Evolutionary conservation across 1,139 yeast genomes (phyloP).

Genomic region (Pichia sp.): DNA sequence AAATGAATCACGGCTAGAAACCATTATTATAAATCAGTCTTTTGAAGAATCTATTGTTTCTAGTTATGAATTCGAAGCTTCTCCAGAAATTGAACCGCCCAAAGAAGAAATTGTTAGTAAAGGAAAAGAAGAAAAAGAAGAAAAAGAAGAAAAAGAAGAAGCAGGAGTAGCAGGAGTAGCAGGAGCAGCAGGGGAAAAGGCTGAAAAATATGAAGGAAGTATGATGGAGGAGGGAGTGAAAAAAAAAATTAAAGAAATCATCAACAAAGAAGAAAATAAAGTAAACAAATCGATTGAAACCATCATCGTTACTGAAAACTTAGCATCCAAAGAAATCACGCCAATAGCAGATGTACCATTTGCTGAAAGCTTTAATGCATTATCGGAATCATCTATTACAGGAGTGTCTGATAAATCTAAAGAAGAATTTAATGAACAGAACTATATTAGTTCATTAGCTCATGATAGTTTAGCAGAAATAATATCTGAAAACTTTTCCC

Average conservation of each 20-base stretch:
- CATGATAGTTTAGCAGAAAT: slow-evolving; percentile 15
- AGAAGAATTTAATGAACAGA: slow-evolving; percentile 17
- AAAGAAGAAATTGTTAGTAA: not conserved
- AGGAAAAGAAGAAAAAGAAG: not conserved
- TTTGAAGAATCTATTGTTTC: not conserved
- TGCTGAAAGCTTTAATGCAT: slow-evolving; percentile 14
- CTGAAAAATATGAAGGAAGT: not conserved
- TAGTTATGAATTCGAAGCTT: not conserved
- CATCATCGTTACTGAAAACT: no score
- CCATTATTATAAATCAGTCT: not conserved
- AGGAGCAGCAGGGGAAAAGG: not conserved
- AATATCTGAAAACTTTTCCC: not conserved
- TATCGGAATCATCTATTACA: slow-evolving; percentile 24
- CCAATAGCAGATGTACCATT: not conserved
- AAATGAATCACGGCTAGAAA: not conserved
- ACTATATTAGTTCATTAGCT: slow-evolving; percentile 23
- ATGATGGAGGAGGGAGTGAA: not conserved
- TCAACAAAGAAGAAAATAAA: not conserved
- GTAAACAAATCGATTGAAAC: no score
- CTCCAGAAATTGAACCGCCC: not conserved
- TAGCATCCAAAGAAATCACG: not conserved
- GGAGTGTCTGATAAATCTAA: not conserved
- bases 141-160: not conserved
- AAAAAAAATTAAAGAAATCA: not conserved
- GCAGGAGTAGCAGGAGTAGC: not conserved